phyloP scores from a whole-genome alignment of 164 flowering plant genomes.

The Akebia trifoliata region DNA sequence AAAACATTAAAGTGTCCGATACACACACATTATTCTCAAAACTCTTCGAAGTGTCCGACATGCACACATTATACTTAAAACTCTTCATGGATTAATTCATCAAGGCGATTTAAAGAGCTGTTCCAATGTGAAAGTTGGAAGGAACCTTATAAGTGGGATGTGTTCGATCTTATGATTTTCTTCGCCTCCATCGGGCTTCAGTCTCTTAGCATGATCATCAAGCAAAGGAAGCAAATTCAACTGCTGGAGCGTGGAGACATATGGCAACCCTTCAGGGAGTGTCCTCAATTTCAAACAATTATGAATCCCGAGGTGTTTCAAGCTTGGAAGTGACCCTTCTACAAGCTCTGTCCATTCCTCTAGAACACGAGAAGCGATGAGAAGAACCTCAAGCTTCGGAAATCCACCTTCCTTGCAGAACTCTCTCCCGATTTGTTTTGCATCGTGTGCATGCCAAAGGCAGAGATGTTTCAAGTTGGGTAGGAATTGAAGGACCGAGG shows the following conservation, averaged over 20 bases:
- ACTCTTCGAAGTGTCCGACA: neutral
- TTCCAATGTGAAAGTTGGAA: conserved; percentile 8
- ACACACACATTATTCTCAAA: neutral
- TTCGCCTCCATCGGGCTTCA: conserved; percentile 27
- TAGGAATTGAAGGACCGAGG: conserved; percentile 18
- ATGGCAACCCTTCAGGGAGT: conserved; percentile 31
- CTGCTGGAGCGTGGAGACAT: conserved; percentile 18
- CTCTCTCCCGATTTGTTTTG: conserved; percentile 21
- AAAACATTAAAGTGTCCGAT: too few species aligned
- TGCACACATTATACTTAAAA: neutral
- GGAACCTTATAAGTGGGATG: conserved; percentile 17
- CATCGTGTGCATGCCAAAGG: conserved; percentile 29
- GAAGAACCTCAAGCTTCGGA: conserved; percentile 24
- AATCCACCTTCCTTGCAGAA: conserved; percentile 24
- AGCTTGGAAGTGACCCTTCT: conserved; percentile 23
- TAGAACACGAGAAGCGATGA: conserved; percentile 20
- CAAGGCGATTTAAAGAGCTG: neutral
- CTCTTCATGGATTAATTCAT: neutral
- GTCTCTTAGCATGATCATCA: conserved; percentile 23
- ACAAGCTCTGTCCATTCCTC: conserved; percentile 29
- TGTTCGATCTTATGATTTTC: conserved; percentile 29
- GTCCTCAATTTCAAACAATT: conserved; percentile 23
- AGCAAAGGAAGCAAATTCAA: conserved; percentile 27
- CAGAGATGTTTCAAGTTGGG: conserved; percentile 21
- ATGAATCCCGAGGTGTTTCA: conserved; percentile 18